Conservation (phyloP, 2,329 filamentous ascomycete genomes). For the Aspergillus novofumigatus region DNA sequence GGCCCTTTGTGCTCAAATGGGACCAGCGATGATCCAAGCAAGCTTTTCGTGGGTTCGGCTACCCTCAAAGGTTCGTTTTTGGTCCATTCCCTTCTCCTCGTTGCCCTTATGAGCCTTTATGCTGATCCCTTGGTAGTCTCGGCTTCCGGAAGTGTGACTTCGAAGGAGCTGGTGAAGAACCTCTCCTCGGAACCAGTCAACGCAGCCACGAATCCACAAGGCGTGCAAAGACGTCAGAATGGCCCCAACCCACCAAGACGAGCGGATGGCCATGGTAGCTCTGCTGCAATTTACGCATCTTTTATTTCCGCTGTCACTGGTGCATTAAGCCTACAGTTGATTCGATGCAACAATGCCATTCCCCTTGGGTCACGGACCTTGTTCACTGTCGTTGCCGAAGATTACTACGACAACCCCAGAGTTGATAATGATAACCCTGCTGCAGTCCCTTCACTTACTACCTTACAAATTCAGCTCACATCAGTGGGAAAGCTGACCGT, state of each 20-base stretch:
- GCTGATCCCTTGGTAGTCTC: slow-evolving; percentile 23
- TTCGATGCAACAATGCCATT: slow-evolving; percentile 32
- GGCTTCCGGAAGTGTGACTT: slow-evolving; percentile 32
- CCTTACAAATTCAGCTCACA: slow-evolving; percentile 36
- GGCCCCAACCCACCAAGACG: slow-evolving; percentile 22
- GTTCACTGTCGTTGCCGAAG: slow-evolving; percentile 32
- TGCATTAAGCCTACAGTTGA: slow-evolving; percentile 33
- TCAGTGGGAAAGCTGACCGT: slow-evolving; percentile 34
- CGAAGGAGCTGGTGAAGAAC: slow-evolving; percentile 33
- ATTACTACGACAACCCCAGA: slow-evolving; percentile 26
- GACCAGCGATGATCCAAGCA: slow-evolving; percentile 22
- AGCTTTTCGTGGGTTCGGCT: slow-evolving; percentile 28
- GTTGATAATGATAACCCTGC: slow-evolving; percentile 23
- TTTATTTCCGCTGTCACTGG: slow-evolving; percentile 39
- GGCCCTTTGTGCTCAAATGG: slow-evolving; percentile 23
- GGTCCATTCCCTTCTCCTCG: neutral
- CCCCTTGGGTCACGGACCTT: slow-evolving; percentile 40
- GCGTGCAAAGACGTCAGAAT: slow-evolving; percentile 22
- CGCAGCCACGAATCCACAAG: slow-evolving; percentile 14
- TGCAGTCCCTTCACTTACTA: slow-evolving; percentile 30
- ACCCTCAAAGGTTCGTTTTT: slow-evolving; percentile 29
- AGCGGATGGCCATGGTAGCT: slow-evolving; percentile 28
- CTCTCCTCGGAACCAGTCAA: slow-evolving; percentile 29
- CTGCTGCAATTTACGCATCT: slow-evolving; percentile 35
- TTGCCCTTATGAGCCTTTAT: neutral